Conservation (phyloP, 1,139 yeast genomes). For the Casaregolazyma lundiana region DNA sequence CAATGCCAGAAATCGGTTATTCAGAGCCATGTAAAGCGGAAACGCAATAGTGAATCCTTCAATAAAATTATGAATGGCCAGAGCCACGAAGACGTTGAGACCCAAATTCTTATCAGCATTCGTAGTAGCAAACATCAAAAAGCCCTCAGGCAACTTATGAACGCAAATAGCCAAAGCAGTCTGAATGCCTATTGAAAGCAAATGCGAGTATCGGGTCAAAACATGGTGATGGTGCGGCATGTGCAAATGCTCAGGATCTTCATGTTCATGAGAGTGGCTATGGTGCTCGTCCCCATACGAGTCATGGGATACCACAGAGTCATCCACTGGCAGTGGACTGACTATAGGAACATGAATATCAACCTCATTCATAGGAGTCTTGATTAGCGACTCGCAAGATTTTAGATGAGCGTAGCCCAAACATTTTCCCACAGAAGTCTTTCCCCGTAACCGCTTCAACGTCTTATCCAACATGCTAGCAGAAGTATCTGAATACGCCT, state of each 20-base stretch:
- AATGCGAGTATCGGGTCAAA: conserved; percentile 68
- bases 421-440: conserved; percentile 44
- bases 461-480: conserved; percentile 28
- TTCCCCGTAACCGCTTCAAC: conserved; percentile 25
- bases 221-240: conserved; percentile 40
- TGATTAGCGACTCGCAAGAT: conserved; percentile 14
- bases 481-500: conserved; percentile 1
- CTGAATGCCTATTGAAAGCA: conserved; percentile 82
- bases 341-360: conserved; percentile 10
- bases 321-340: conserved; percentile 6
- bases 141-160: conserved; percentile 94
- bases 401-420: conserved; percentile 41
- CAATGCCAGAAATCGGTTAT: conserved; percentile 61
- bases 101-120: conserved; percentile 73
- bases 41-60: conserved; percentile 95
- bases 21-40: conserved; percentile 73
- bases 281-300: conserved; percentile 8
- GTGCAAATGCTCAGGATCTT: conserved; percentile 1
- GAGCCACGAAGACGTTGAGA: conserved; percentile 71
- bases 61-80: conserved; percentile 85
- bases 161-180: conserved; percentile 83
- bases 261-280: conserved; percentile 9
- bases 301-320: not conserved
- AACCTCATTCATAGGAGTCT: conserved; percentile 6
- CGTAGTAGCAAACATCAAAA: conserved; percentile 76